These are phyloP conservation scores for Vitis hybrid DNA, from an alignment of 177 flowering plant species.

Conservation along the genomic window DNA sequence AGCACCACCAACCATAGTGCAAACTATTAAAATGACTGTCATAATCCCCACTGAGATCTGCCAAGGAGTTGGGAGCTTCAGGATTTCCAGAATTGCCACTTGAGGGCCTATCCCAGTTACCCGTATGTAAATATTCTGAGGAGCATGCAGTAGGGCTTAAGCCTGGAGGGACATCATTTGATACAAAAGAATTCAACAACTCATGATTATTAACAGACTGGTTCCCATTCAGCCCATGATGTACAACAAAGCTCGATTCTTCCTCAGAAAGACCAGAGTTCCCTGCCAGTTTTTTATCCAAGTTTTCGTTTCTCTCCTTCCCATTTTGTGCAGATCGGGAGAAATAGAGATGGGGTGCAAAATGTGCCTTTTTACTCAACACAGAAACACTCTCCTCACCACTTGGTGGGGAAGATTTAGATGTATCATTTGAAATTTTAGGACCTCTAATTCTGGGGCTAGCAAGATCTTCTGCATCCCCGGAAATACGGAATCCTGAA, in stretches of 20 bases:
- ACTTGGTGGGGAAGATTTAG: conserved; percentile 11
- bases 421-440: conserved; percentile 16
- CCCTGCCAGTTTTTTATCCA: conserved; percentile 7
- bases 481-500: conserved; percentile 29
- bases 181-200: conserved; percentile 2
- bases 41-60: conserved; percentile 59
- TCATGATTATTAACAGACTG: conserved; percentile 6
- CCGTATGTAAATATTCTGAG: conserved; percentile 19
- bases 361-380: conserved; percentile 8
- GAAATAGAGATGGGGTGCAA: conserved; percentile 43
- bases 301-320: conserved; percentile 20
- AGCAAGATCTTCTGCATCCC: conserved; percentile 45
- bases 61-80: conserved; percentile 20
- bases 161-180: conserved; percentile 7
- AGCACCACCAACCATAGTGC: conserved; percentile 40
- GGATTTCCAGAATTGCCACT: conserved; percentile 12
- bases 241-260: neutral
- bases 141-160: conserved; percentile 10
- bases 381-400: conserved; percentile 11
- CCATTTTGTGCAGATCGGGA: conserved; percentile 21
- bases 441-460: conserved; percentile 25
- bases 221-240: conserved; percentile 17
- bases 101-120: conserved; percentile 12
- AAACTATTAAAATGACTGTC: conserved; percentile 31
- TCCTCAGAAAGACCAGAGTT: conserved; percentile 11